Evolutionary conservation across 176 grass and related monocot genomes (phyloP).

Genomic region (Cenchrus fungigraminus): DNA sequence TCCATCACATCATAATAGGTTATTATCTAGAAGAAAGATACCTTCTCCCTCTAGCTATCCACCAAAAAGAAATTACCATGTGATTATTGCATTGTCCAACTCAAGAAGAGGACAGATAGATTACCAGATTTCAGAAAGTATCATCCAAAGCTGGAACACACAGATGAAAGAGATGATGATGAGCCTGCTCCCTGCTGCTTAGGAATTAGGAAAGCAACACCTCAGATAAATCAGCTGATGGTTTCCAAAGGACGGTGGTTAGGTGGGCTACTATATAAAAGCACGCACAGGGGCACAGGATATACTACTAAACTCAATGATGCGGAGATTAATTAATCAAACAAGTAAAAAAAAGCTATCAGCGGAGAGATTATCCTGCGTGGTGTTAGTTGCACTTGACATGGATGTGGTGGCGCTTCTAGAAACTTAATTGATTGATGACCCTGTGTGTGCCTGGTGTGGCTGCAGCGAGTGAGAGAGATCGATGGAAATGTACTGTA

Average conservation of each 20-base stretch:
- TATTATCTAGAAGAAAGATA: conserved; percentile 33
- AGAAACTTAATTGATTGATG: conserved; percentile 30
- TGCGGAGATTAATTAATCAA: neutral
- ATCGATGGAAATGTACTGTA: neutral
- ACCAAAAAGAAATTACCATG: neutral
- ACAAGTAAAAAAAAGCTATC: neutral
- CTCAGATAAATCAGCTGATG: neutral
- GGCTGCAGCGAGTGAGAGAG: neutral
- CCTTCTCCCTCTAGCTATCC: neutral
- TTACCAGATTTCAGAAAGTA: conserved; percentile 31
- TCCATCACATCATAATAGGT: neutral
- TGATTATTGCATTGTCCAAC: neutral
- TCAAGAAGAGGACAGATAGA: neutral
- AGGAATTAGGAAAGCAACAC: neutral
- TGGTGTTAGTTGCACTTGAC: neutral
- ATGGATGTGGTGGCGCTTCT: conserved; percentile 39
- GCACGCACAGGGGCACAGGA: neutral
- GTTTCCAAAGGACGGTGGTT: conserved; percentile 3
- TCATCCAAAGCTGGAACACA: neutral
- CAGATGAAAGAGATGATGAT: neutral
- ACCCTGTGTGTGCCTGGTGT: neutral
- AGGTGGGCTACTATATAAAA: neutral
- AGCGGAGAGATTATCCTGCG: neutral
- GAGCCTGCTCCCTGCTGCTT: neutral
- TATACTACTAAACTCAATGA: neutral